Evolutionary conservation across 768 basidiomycete genomes (phyloP).

Genomic region (Punctularia strigosozonata): DNA sequence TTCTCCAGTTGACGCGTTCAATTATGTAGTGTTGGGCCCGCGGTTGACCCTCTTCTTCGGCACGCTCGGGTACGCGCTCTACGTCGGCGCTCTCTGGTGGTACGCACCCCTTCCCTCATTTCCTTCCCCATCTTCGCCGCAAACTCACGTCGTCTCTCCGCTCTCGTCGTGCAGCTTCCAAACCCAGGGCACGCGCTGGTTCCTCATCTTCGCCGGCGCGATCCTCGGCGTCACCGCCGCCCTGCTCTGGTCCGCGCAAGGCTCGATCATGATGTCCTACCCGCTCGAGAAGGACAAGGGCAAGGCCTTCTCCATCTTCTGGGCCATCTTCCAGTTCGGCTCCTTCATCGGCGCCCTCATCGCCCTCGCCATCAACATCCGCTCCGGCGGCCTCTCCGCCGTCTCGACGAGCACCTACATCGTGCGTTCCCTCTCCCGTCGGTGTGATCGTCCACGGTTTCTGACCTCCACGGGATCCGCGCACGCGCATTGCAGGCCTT

Average conservation of each 20-base stretch:
- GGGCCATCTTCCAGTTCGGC: conserved; percentile 76
- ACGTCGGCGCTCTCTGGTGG: conserved; percentile 63
- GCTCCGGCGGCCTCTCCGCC: conserved; percentile 48
- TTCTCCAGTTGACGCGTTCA: conserved; percentile 31
- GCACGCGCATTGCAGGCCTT: conserved; percentile 84
- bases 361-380: conserved; percentile 58
- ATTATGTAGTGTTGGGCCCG: conserved; percentile 77
- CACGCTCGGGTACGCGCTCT: conserved; percentile 64
- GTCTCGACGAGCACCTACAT: too few relatives aligned
- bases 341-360: conserved; percentile 72
- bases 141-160: too few relatives aligned
- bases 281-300: conserved; percentile 75
- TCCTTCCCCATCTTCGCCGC: too few relatives aligned
- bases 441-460: too few relatives aligned
- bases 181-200: too few relatives aligned
- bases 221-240: conserved; percentile 63
- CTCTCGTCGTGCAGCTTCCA: too few relatives aligned
- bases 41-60: conserved; percentile 64
- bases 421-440: background rate
- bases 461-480: too few relatives aligned
- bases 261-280: conserved; percentile 77
- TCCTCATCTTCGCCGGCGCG: conserved; percentile 63
- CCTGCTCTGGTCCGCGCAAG: conserved; percentile 76
- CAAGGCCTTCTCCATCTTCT: conserved; percentile 66
- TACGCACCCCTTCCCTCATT: too few relatives aligned